These are phyloP conservation scores for Hirschfeldia incana DNA, from an alignment of 345 rosid genomes.

Conservation along the genomic window DNA sequence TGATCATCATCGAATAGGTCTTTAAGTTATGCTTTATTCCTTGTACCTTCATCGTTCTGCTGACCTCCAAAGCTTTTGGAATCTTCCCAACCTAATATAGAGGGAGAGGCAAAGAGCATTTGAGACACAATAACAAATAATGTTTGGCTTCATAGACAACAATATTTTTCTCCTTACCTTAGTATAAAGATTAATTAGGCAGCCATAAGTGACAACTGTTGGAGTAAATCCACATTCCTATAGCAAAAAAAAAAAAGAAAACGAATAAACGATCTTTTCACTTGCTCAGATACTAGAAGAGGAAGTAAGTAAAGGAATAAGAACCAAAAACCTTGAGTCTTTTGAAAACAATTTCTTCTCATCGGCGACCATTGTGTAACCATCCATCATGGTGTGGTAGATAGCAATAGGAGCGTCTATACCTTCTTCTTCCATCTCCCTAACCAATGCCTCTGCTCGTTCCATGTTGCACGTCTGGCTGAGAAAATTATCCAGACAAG, in stretches of 20 bases:
- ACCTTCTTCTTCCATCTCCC: conserved; percentile 98
- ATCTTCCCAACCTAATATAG: conserved; percentile 75
- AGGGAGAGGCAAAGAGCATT: conserved; percentile 8
- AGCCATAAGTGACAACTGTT: conserved; percentile 84
- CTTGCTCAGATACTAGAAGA: not conserved
- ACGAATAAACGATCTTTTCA: too few species aligned
- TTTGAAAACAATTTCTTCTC: conserved; percentile 85
- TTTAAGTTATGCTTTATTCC: conserved; percentile 87
- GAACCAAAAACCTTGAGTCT: conserved; percentile 74
- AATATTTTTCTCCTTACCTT: conserved; percentile 49
- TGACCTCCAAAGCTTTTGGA: conserved; percentile 77
- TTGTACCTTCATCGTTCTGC: conserved; percentile 68
- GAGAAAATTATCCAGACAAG: conserved; percentile 11
- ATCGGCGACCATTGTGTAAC: conserved; percentile 76
- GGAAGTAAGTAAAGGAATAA: not conserved
- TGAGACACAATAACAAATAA: not conserved
- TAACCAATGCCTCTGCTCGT: conserved; percentile 79
- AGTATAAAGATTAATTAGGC: conserved; percentile 78
- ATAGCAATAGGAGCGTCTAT: conserved; percentile 89
- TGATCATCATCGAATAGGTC: conserved; percentile 95
- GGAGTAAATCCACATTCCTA: conserved; percentile 94
- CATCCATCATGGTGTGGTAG: conserved; percentile 99
- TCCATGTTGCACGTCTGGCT: conserved; percentile 84
- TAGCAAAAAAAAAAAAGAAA: too few species aligned
- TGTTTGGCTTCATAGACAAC: too few species aligned